These are phyloP conservation scores for Cenococcum geophilum DNA, from an alignment of 495 filamentous ascomycete species.

Conservation along the genomic window DNA sequence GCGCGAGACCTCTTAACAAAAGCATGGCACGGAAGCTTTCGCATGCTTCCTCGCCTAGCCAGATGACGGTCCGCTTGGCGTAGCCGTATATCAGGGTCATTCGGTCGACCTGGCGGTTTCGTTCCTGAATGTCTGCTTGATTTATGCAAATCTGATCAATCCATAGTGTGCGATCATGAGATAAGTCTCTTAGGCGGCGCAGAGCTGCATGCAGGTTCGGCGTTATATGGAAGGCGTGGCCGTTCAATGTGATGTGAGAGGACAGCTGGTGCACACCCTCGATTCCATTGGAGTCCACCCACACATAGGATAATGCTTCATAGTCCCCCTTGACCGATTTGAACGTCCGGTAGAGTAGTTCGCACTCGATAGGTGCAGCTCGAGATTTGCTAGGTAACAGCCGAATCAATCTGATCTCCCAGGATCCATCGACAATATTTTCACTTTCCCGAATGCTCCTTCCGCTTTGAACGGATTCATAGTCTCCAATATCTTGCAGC, in stretches of 20 bases:
- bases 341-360: neutral
- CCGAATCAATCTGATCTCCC: neutral
- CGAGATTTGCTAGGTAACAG: neutral
- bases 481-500: neutral
- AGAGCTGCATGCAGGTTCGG: slow-evolving; percentile 1
- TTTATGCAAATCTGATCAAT: slow-evolving; percentile 11
- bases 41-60: neutral
- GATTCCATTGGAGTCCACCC: neutral
- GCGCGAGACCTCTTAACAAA: neutral
- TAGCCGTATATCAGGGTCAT: slow-evolving; percentile 6
- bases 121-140: slow-evolving; percentile 5
- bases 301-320: slow-evolving; percentile 9
- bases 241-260: neutral
- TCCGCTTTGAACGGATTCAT: neutral
- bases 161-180: neutral
- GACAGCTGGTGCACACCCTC: neutral
- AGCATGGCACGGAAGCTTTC: neutral
- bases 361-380: neutral
- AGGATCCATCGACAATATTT: neutral
- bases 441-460: neutral
- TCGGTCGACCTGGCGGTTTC: neutral
- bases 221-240: neutral
- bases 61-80: slow-evolving; percentile 1
- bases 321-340: neutral
- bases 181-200: neutral